Percentiles rank a stretch among this genome's conserved stretches.
phyloP scores from a whole-genome alignment of 352 stramenopile genomes.

The Blastocystis sp. region DNA sequence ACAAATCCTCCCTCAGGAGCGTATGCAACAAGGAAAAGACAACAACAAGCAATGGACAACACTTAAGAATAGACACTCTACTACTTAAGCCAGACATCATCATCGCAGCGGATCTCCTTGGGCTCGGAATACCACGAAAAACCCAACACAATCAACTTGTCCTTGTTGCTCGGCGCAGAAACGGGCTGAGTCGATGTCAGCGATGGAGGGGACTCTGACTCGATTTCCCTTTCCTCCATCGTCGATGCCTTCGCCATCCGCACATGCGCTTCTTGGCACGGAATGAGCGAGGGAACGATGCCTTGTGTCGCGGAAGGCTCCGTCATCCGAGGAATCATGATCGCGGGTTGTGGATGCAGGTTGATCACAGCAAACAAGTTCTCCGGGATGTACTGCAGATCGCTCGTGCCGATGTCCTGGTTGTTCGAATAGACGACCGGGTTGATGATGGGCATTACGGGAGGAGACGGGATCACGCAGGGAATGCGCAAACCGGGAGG shows the following conservation, averaged over 20 bases:
- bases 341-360: neutral
- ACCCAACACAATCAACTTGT: constrained; percentile 6
- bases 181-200: neutral
- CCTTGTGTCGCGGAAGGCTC: neutral
- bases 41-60: no score
- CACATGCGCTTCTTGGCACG: neutral
- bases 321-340: constrained; percentile 6
- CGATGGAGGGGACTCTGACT: neutral
- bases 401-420: neutral
- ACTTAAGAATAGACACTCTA: neutral
- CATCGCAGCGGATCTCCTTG: neutral
- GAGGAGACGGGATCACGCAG: constrained; percentile 7
- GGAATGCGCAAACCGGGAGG: neutral
- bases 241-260: neutral
- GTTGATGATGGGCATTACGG: constrained; percentile 16
- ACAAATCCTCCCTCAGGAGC: neutral
- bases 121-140: neutral
- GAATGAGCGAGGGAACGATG: constrained; percentile 29
- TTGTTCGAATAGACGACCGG: constrained; percentile 33
- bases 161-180: neutral
- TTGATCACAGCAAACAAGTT: neutral
- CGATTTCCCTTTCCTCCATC: neutral
- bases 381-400: constrained; percentile 14
- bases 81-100: neutral
- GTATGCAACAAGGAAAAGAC: no score